Conservation (phyloP, 1,284 basidiomycete species). For the Golubevia pallescens region DNA sequence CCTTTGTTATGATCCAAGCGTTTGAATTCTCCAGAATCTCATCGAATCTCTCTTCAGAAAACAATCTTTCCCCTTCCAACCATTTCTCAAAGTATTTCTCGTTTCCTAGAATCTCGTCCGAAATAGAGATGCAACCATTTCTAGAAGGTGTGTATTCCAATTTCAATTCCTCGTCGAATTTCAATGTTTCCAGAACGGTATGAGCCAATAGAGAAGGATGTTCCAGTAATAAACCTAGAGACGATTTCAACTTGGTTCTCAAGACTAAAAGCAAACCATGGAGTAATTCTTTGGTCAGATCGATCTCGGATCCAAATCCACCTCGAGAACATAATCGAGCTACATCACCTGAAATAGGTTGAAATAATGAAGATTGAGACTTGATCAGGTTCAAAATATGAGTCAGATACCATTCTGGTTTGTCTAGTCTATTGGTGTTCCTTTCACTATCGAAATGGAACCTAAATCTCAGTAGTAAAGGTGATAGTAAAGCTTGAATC, state of each 20-base stretch:
- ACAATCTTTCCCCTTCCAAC: conserved; percentile 52
- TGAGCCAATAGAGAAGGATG: conserved; percentile 88
- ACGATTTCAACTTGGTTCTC: conserved; percentile 39
- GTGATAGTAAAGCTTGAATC: conserved; percentile 81
- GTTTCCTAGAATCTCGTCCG: conserved; percentile 45
- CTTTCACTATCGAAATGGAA: conserved; percentile 91
- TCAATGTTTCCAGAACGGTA: conserved; percentile 87
- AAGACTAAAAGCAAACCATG: conserved; percentile 42
- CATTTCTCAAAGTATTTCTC: conserved; percentile 42
- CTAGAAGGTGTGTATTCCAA: conserved; percentile 57
- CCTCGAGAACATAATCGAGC: neutral
- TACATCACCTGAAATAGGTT: conserved; percentile 49
- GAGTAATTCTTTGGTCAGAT: conserved; percentile 46
- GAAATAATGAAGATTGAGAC: conserved; percentile 68
- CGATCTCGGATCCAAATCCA: conserved; percentile 1
- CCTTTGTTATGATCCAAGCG: conserved; percentile 50
- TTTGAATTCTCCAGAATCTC: conserved; percentile 32
- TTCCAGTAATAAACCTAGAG: conserved; percentile 71
- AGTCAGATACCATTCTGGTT: conserved; percentile 98
- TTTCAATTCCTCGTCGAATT: conserved; percentile 82
- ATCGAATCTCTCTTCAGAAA: conserved; percentile 38
- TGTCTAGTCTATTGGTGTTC: conserved; percentile 89
- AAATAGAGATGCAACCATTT: conserved; percentile 24
- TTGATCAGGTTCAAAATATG: conserved; percentile 76
- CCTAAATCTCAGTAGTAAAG: conserved; percentile 85